These are phyloP conservation scores for Naganishia onofrii DNA, from an alignment of 768 basidiomycete genomes.

Conservation along the genomic window DNA sequence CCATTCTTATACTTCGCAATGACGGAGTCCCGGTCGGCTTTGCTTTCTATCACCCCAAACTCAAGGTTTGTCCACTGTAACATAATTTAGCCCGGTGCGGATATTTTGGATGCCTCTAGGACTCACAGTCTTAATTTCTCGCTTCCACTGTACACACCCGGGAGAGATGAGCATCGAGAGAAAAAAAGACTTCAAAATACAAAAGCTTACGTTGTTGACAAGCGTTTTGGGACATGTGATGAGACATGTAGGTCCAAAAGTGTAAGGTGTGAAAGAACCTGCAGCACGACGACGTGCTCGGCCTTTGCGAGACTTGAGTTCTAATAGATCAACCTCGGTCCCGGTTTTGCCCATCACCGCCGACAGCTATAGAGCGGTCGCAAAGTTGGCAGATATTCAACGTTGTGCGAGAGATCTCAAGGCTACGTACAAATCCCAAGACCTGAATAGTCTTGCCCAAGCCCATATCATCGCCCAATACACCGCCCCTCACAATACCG, in stretches of 20 bases:
- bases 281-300: conserved; percentile 12
- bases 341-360: conserved; percentile 87
- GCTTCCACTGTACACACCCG: conserved; percentile 60
- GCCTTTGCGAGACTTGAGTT: conserved; percentile 2
- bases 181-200: neutral
- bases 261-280: conserved; percentile 57
- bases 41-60: conserved; percentile 65
- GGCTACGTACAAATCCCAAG: conserved; percentile 44
- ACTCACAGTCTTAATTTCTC: conserved; percentile 77
- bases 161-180: no score
- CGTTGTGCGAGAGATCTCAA: neutral
- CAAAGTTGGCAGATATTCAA: neutral
- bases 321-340: conserved; percentile 58
- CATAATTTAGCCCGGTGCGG: neutral
- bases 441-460: conserved; percentile 89
- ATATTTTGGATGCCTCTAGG: conserved; percentile 7
- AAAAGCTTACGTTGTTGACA: conserved; percentile 61
- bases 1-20: conserved; percentile 75
- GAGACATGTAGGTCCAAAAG: conserved; percentile 77
- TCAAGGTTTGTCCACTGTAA: conserved; percentile 91
- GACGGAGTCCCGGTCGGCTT: conserved; percentile 59
- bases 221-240: conserved; percentile 84
- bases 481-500: conserved; percentile 64
- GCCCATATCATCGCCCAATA: conserved; percentile 97
- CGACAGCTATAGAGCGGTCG: conserved; percentile 76